These are phyloP conservation scores for Dactylellina cionopaga DNA, from an alignment of 2,329 filamentous ascomycete species.

Conservation along the genomic window DNA sequence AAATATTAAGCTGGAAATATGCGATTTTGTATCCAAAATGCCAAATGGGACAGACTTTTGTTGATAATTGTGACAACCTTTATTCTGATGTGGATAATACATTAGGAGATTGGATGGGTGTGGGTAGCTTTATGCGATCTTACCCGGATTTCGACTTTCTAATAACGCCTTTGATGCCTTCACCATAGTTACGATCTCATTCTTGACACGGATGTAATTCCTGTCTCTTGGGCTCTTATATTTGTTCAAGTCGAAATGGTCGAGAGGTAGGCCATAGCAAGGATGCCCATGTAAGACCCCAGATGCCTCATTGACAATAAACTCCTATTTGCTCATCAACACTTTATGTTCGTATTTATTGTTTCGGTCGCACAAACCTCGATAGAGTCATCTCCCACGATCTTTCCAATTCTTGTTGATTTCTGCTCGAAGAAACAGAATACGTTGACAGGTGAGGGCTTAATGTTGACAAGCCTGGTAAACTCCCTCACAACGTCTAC, in stretches of 20 bases:
- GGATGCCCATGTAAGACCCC: constrained; percentile 56
- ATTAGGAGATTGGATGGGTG: too few species aligned
- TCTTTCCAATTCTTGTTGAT: constrained; percentile 4
- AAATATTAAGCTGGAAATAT: too few species aligned
- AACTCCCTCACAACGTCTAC: constrained; percentile 9
- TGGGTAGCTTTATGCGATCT: background rate
- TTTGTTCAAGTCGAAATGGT: constrained; percentile 59
- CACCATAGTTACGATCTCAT: constrained; percentile 54
- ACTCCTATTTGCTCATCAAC: constrained; percentile 53
- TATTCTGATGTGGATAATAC: background rate
- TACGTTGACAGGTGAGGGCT: background rate
- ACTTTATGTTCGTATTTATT: too few species aligned
- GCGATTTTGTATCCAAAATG: too few species aligned
- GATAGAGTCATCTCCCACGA: constrained; percentile 3
- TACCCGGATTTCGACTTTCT: background rate
- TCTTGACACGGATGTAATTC: constrained; percentile 56
- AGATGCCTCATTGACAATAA: constrained; percentile 58
- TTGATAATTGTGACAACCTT: background rate
- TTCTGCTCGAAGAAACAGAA: constrained; percentile 9
- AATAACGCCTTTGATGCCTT: background rate
- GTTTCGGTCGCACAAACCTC: background rate
- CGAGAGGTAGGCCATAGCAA: constrained; percentile 55
- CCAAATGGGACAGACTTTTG: background rate
- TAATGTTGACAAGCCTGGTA: background rate
- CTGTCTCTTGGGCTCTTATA: constrained; percentile 57